A percentile compares a stretch with the other conserved stretches of the same genome.
These are phyloP conservation scores for Myrica gale DNA, from an alignment of 306 rosid species.

Conservation along the genomic window DNA sequence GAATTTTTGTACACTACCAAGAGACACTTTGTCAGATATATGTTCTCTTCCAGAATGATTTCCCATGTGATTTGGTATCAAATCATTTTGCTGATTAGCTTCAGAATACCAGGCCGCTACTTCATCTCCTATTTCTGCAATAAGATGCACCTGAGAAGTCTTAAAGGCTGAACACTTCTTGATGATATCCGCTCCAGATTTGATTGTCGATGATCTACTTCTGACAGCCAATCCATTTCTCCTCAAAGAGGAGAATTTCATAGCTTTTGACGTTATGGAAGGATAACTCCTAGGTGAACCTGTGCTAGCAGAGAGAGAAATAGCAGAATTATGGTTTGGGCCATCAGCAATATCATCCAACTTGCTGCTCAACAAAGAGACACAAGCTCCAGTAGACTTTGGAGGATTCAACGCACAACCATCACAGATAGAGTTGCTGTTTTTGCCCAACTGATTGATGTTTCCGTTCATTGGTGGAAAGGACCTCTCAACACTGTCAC, in stretches of 20 bases:
- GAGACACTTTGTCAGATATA: conserved; percentile 25
- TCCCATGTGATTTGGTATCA: conserved; percentile 30
- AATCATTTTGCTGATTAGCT: conserved; percentile 28
- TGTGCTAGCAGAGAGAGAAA: conserved; percentile 19
- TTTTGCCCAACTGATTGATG: conserved; percentile 26
- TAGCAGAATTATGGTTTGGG: conserved; percentile 17
- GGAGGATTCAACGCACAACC: conserved; percentile 21
- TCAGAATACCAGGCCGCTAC: conserved; percentile 25
- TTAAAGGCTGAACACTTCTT: conserved; percentile 17
- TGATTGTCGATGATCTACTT: conserved; percentile 16
- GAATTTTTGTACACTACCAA: conserved; percentile 21
- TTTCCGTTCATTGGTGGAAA: conserved; percentile 26
- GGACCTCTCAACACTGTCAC: conserved; percentile 24
- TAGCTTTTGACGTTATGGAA: conserved; percentile 22
- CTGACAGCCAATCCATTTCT: conserved; percentile 23
- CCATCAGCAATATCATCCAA: conserved; percentile 15
- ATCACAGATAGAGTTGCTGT: conserved; percentile 18
- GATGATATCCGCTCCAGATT: conserved; percentile 18
- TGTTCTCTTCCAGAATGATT: conserved; percentile 34
- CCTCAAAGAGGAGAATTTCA: conserved; percentile 25
- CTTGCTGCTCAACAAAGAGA: conserved; percentile 18
- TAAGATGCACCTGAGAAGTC: conserved; percentile 26
- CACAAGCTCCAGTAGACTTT: conserved; percentile 13
- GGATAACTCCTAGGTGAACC: conserved; percentile 27
- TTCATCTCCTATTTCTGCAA: conserved; percentile 27